A percentile compares a stretch with the other conserved stretches of the same genome.
Conservation (phyloP, 495 filamentous ascomycete genomes). For the Rusavskia elegans region DNA sequence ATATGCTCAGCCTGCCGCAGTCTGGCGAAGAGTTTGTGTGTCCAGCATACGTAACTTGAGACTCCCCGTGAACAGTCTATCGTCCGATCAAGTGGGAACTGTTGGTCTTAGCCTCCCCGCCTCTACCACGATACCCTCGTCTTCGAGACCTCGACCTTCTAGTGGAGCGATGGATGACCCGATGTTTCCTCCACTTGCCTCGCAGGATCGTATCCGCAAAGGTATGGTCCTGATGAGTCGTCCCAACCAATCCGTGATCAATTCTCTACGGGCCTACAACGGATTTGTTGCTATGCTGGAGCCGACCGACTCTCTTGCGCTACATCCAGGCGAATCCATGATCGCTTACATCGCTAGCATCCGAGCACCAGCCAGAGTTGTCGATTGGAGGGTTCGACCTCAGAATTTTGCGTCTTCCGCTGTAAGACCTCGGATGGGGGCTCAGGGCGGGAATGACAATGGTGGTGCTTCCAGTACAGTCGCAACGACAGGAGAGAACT, state of each 20-base stretch:
- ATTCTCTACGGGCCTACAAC: constrained; percentile 26
- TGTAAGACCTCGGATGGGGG: no score
- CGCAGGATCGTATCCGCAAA: constrained; percentile 44
- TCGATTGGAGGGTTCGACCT: constrained; percentile 31
- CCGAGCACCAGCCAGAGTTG: constrained; percentile 59
- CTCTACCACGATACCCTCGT: neutral
- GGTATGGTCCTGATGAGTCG: constrained; percentile 61
- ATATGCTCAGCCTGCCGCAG: neutral
- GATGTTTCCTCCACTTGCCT: constrained; percentile 14
- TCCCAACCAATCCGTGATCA: constrained; percentile 24
- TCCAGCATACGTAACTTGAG: constrained; percentile 79
- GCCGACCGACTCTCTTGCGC: constrained; percentile 23
- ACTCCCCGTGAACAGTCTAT: constrained; percentile 61
- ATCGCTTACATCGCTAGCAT: constrained; percentile 78
- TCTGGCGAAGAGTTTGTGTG: constrained; percentile 61
- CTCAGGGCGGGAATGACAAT: constrained; percentile 39
- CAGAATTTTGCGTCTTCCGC: constrained; percentile 25
- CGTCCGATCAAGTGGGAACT: constrained; percentile 76
- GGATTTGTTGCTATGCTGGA: constrained; percentile 34
- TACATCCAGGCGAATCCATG: constrained; percentile 42
- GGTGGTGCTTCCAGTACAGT: constrained; percentile 34
- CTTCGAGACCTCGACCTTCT: no score
- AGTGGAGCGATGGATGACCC: neutral
- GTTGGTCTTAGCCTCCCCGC: constrained; percentile 55
- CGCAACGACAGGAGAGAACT: constrained; percentile 31